Conservation (phyloP, 306 rosid genomes). For the Abrus precatorius region DNA sequence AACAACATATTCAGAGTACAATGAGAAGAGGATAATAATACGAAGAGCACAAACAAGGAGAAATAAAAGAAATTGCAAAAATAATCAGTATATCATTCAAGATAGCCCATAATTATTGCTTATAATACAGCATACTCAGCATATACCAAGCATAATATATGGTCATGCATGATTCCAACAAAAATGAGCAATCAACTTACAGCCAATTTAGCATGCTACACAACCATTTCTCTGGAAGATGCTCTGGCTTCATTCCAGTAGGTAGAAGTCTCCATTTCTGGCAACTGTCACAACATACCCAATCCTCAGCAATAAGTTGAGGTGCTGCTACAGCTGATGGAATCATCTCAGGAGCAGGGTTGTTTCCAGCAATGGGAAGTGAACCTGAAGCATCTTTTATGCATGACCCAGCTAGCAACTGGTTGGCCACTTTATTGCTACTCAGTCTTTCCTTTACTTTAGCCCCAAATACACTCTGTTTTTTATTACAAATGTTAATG, state of each 20-base stretch:
- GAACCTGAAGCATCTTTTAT: slow-evolving; percentile 51
- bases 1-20: slow-evolving; percentile 48
- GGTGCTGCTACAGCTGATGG: slow-evolving; percentile 48
- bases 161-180: slow-evolving; percentile 35
- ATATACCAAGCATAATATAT: slow-evolving; percentile 37
- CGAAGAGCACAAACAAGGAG: slow-evolving; percentile 18
- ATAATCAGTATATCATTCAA: slow-evolving; percentile 24
- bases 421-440: slow-evolving; percentile 51
- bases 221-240: slow-evolving; percentile 88
- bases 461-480: slow-evolving; percentile 47
- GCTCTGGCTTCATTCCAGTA: slow-evolving; percentile 64
- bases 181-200: slow-evolving; percentile 72
- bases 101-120: slow-evolving; percentile 31
- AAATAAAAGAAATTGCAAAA: background rate
- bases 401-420: slow-evolving; percentile 45
- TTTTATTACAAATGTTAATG: slow-evolving; percentile 44
- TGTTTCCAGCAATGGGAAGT: slow-evolving; percentile 50
- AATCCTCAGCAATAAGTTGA: slow-evolving; percentile 61
- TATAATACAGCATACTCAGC: slow-evolving; percentile 28
- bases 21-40: slow-evolving; percentile 40
- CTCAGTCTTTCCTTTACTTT: slow-evolving; percentile 55
- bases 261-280: slow-evolving; percentile 86
- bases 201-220: slow-evolving; percentile 94
- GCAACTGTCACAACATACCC: slow-evolving; percentile 92
- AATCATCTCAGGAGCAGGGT: slow-evolving; percentile 48